Base-by-base conservation (phyloP, 208 protist genomes). In the Wallacemonas sp. region DNA sequence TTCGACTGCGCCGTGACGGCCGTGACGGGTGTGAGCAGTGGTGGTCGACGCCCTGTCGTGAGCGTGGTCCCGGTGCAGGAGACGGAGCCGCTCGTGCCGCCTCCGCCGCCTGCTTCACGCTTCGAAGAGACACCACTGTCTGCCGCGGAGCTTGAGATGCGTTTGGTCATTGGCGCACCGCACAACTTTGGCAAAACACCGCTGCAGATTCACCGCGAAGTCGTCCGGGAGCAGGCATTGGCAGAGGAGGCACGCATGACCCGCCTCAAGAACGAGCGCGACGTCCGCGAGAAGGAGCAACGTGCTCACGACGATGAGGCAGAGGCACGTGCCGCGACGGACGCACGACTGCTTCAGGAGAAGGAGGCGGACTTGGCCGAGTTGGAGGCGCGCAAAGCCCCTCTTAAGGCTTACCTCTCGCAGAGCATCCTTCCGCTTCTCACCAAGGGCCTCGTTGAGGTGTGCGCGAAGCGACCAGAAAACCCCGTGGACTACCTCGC, bases 401-500 rank as follows among this genome's bases (percentile, higher is more conserved):
- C 94, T 15, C 80, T 98, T 38, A 67, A 85, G 44, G 63, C 70
- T 26, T 98, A 97, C 61, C 78, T 98, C n/a, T 86, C 96, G 73
- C 66, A 88, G 44, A 87, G 93, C 45, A 89, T 98, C 36, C 68
- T 98, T 63, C 95, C 95, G 13, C 77, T 97, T 21, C 68, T 98
- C 21, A 97, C 91, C 55, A 94, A 95, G 59, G 95, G 95, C 3
- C 76, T 98, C n/a, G 58, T 97, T 22, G 88, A 98, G 81, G 93
- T 98, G 17, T 93, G 88, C 66, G 87, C 93, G 45, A 52, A 59
- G 50, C 87, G 87, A 12, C 97, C 97, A 1, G 89, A 95, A 12
- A 93, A 98, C 64, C 97, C 97, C 3, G 81, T 98, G 0, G 97
- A 98, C 68, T 97, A 88, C 63, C 72, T 98, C 32, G 92, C 93